phyloP scores from a whole-genome alignment of 2,329 filamentous ascomycete genomes.

The Diaporthe velutina region DNA sequence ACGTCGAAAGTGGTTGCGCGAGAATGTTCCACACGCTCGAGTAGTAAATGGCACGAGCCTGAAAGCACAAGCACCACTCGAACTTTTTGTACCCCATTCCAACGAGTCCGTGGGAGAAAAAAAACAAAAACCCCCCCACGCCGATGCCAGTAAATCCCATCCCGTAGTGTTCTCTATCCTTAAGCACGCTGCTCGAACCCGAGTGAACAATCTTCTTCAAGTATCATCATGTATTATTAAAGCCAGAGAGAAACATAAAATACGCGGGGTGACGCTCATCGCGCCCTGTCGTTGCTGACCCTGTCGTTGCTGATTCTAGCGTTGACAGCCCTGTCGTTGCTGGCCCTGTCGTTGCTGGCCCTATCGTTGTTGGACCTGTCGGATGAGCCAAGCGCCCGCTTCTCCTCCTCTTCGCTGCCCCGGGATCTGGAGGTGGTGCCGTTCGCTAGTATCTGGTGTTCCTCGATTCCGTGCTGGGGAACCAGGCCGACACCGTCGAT shows the following conservation, averaged over 20 bases:
- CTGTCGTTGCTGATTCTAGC: neutral
- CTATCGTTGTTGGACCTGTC: slow-evolving; percentile 32
- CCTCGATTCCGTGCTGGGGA: slow-evolving; percentile 79
- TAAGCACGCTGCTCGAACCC: slow-evolving; percentile 4
- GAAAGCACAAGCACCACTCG: slow-evolving; percentile 14
- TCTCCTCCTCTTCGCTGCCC: slow-evolving; percentile 37
- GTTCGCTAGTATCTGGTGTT: slow-evolving; percentile 72
- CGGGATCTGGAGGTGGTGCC: slow-evolving; percentile 24
- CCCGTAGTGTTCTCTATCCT: slow-evolving; percentile 23
- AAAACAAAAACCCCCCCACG: neutral
- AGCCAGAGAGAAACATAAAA: neutral
- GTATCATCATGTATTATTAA: slow-evolving; percentile 8
- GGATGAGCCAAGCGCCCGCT: slow-evolving; percentile 35
- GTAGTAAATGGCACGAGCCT: neutral
- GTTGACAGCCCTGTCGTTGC: slow-evolving; percentile 27
- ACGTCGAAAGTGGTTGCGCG: slow-evolving; percentile 1
- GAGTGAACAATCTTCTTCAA: slow-evolving; percentile 4
- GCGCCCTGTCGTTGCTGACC: slow-evolving; percentile 18
- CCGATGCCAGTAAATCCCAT: slow-evolving; percentile 20
- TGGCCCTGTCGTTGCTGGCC: slow-evolving; percentile 27
- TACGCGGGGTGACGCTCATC: neutral
- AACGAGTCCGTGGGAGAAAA: neutral
- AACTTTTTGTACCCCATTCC: slow-evolving; percentile 22
- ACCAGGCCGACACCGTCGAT: slow-evolving; percentile 68
- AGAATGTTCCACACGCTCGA: neutral